Evolutionary conservation across 2,329 filamentous ascomycete species (phyloP), one percentile per base, ranked within the genome.

Genomic region (Aspergillus carbonarius): DNA sequence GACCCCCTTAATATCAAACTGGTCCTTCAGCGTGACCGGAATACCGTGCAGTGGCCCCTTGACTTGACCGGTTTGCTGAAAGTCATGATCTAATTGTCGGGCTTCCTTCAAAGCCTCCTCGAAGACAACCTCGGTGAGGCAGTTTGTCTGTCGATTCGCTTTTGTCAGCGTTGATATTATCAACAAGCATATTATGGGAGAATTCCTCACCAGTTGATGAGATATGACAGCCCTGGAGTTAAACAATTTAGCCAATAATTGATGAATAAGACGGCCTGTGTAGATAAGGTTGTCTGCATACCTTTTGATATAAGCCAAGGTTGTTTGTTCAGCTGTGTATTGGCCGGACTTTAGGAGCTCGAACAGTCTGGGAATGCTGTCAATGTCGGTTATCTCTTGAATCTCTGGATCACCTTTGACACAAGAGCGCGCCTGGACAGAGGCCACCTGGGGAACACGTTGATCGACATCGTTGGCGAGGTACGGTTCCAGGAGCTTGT

Each of bases 1-100:
- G 3, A 80, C 69, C 1, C 83, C 85, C 58, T 81, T 81, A 42
- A 88, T 75, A 23, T 87, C 81, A 70, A 88, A 88, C 13, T 85
- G 83, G 53, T 88, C 86, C 67, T 88, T 88, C 12, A 86, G 64
- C 5, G 78, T 81, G 55, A 86, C 76, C 0, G 83, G 83, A 2
- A 86, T 69, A 0, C 82, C 84, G 68, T 84, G 83, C 10, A 82
- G 63, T 18, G 80, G 76, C 3, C 83, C 82, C 64, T 82, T 76
- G 13, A 78, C 63, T 63, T 77, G 75, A 4, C 76, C 76, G 0
- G 67, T 69, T 27, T 59, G 55, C 27, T 60, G 57, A 27, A 68
- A 74, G 2, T 67, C 57, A 13, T 25, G 25, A 58, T 76, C 74
- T 12, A 76, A 63, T 1, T 59, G 49, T 34, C 59, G 66, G n/a